phyloP scores from a whole-genome alignment of 371 early-diverging fungal genomes.

The Mucor sp. region DNA sequence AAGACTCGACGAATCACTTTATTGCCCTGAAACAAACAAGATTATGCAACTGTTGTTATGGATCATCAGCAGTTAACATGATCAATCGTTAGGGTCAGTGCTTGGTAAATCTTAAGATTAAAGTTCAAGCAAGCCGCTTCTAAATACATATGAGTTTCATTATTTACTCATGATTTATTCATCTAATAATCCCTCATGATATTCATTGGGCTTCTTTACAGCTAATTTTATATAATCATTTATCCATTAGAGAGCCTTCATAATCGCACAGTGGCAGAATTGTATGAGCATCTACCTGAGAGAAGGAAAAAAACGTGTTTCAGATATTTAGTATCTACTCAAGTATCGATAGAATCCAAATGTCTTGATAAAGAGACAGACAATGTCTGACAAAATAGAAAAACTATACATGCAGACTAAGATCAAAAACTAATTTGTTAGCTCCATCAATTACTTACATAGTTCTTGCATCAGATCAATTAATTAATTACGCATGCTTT shows the following conservation, averaged over 20 bases:
- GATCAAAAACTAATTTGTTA: not conserved
- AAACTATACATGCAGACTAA: not conserved
- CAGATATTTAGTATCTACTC: too few relatives aligned
- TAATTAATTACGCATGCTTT: not conserved
- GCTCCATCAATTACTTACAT: not conserved
- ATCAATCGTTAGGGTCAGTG: not conserved
- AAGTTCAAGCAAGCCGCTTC: not conserved
- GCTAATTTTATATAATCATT: too few relatives aligned
- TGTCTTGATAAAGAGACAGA: not conserved
- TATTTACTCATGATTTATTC: too few relatives aligned
- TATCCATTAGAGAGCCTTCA: too few relatives aligned
- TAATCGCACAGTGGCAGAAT: too few relatives aligned
- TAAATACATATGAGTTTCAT: too few relatives aligned
- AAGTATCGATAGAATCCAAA: too few relatives aligned
- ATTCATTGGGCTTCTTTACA: too few relatives aligned
- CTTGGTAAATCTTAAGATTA: not conserved
- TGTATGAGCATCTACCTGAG: too few relatives aligned
- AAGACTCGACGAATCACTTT: not conserved
- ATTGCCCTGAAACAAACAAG: not conserved
- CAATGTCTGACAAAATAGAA: not conserved
- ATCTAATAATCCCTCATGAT: too few relatives aligned
- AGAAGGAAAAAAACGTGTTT: too few relatives aligned
- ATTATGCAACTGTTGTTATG: not conserved
- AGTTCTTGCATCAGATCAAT: not conserved
- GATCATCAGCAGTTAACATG: not conserved